Evolutionary conservation across 495 filamentous ascomycete genomes (phyloP).

Genomic region (Chaetomium fimeti): DNA sequence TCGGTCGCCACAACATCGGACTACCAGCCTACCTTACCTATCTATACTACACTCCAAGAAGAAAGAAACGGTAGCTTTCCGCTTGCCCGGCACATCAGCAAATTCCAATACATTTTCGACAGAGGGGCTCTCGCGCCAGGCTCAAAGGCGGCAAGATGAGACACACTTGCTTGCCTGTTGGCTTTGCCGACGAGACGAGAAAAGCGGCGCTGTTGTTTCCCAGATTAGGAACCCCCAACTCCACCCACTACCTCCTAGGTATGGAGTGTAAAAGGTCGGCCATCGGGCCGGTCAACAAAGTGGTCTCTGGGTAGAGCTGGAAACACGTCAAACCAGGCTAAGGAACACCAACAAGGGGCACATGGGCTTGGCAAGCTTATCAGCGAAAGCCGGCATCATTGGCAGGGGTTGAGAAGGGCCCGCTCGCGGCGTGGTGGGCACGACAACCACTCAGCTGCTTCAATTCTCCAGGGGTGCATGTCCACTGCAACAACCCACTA

Average conservation of each 20-base stretch:
- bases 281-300: slow-evolving; percentile 17
- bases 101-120: neutral
- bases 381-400: slow-evolving; percentile 31
- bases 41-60: neutral
- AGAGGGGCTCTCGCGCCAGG: neutral
- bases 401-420: slow-evolving; percentile 22
- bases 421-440: neutral
- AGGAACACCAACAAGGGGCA: slow-evolving; percentile 19
- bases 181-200: neutral
- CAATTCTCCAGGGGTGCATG: slow-evolving; percentile 2
- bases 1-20: neutral
- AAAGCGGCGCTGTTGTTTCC: slow-evolving; percentile 14
- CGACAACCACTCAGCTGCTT: slow-evolving; percentile 8
- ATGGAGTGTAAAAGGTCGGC: slow-evolving; percentile 12
- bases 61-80: neutral
- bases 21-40: neutral
- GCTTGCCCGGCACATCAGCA: neutral
- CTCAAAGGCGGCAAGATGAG: neutral
- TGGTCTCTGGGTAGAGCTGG: slow-evolving; percentile 14
- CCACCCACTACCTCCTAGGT: too few species aligned
- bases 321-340: slow-evolving; percentile 18
- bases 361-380: slow-evolving; percentile 16
- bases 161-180: neutral
- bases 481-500: neutral
- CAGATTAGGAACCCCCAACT: slow-evolving; percentile 11